Evolutionary conservation across 2,329 filamentous ascomycete genomes (phyloP), one percentile per base, ranked within the genome.

Genomic region (Capronia americana): DNA sequence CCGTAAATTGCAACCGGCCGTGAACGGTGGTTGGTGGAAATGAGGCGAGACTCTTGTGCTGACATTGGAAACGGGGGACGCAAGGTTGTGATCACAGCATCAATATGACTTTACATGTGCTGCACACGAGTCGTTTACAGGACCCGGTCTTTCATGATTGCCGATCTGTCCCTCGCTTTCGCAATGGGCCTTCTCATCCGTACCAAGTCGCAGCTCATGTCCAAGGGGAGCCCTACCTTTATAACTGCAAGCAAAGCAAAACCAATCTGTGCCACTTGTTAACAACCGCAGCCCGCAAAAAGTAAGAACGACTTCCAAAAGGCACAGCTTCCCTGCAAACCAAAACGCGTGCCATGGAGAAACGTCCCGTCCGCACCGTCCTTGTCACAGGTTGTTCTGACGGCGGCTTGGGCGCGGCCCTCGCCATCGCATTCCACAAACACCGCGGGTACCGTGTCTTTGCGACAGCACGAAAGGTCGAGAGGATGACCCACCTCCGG

Each of bases 401-500:
- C 6, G 84, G 85, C 46, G 84, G 84, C 61, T 87, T 88, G 68
- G 87, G 87, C 30, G 82, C 88, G 72, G 82, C 83, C 17, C 79
- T 89, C 14, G 85, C 86, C 1, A 79, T 80, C 20, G 85, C 87
- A 71, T 88, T 88, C 73, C 80, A 86, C 63, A 76, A 73, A 28
- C 69, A 76, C 76, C 84, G 84, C 58, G 78, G 85, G 64, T 54
- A 60, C 30, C 81, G 83, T 26, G 86, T 89, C 61, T 83, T 88
- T 62, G 85, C 85, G 34, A 82, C 81, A 1, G 77, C 79, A 2
- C 79, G 81, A 17, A 73, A 78, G 54, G 65, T 70, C 0, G 59
- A 73, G 14, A 80, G 79, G 60, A 76, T 79, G 68, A 41, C 62
- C 1, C 34, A 59, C 41, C 58, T 71, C 3, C 71, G 50, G 57